phyloP scores from a whole-genome alignment of 164 flowering plant genomes.

The Tinospora cordifolia region DNA sequence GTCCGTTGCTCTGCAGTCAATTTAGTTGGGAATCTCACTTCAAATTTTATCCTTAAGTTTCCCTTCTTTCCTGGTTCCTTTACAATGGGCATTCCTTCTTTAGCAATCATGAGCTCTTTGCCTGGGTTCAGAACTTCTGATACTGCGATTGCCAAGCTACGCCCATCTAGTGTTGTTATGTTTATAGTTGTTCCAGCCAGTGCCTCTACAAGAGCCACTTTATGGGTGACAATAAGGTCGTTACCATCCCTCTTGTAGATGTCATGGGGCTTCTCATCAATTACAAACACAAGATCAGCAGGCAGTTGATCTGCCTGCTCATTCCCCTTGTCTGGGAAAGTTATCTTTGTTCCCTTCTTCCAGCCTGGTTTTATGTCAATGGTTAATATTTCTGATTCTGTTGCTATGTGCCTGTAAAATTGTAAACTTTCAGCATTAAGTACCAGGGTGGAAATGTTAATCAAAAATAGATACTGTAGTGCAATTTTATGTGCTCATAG shows the following conservation, averaged over 20 bases:
- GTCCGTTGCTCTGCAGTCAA: constrained; percentile 30
- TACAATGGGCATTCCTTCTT: constrained; percentile 56
- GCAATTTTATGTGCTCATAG: background rate
- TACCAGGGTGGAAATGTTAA: background rate
- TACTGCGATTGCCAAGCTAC: constrained; percentile 40
- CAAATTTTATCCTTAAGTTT: constrained; percentile 33
- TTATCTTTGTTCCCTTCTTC: constrained; percentile 80
- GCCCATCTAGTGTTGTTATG: constrained; percentile 52
- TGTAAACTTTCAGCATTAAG: background rate
- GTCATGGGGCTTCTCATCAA: constrained; percentile 63
- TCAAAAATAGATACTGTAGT: background rate
- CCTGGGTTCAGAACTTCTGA: constrained; percentile 47
- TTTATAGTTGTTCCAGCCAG: constrained; percentile 46
- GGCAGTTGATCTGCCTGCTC: constrained; percentile 46
- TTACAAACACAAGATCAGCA: constrained; percentile 59
- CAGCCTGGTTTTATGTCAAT: constrained; percentile 73
- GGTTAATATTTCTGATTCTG: constrained; percentile 47
- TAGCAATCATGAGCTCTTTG: constrained; percentile 41
- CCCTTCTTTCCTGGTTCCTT: constrained; percentile 45
- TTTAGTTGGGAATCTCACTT: constrained; percentile 36
- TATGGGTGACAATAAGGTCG: constrained; percentile 44
- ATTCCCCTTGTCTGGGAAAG: constrained; percentile 76
- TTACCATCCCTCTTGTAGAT: constrained; percentile 65
- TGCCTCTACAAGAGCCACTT: constrained; percentile 47
- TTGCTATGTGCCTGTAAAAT: constrained; percentile 20